phyloP scores from a whole-genome alignment of 2,329 filamentous ascomycete genomes.

The Epichloe elymi region DNA sequence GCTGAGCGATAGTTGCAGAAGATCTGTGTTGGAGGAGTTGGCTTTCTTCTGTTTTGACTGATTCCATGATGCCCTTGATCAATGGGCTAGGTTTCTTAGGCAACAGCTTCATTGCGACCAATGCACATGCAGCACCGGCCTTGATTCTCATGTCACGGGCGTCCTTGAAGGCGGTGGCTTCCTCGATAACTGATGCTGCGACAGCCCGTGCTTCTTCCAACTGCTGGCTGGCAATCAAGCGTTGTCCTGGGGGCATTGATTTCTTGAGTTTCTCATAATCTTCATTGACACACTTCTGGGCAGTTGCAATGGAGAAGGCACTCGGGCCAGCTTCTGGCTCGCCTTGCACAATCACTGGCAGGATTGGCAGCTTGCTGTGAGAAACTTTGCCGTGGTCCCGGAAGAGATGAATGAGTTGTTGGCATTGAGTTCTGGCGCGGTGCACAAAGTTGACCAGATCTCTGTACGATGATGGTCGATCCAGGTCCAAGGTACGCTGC shows the following conservation, averaged over 20 bases:
- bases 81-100: slow-evolving; percentile 88
- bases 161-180: slow-evolving; percentile 67
- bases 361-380: slow-evolving; percentile 57
- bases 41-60: slow-evolving; percentile 90
- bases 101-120: slow-evolving; percentile 75
- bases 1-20: slow-evolving; percentile 66
- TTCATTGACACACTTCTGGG: slow-evolving; percentile 71
- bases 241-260: slow-evolving; percentile 74
- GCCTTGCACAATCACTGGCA: slow-evolving; percentile 88
- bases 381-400: slow-evolving; percentile 78
- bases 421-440: slow-evolving; percentile 80
- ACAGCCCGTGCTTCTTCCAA: slow-evolving; percentile 64
- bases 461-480: slow-evolving; percentile 70
- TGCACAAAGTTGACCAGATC: slow-evolving; percentile 86
- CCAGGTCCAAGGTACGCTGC: slow-evolving; percentile 64
- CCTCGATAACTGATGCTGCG: slow-evolving; percentile 59
- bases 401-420: slow-evolving; percentile 82
- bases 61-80: slow-evolving; percentile 98
- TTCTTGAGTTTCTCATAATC: slow-evolving; percentile 87
- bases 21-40: slow-evolving; percentile 76
- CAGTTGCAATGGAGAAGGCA: slow-evolving; percentile 78
- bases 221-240: slow-evolving; percentile 68
- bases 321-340: slow-evolving; percentile 83
- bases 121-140: slow-evolving; percentile 72
- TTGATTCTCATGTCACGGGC: slow-evolving; percentile 75